Evolutionary conservation across 2,329 filamentous ascomycete genomes (phyloP).

Genomic region (Cercospora brassicicola): DNA sequence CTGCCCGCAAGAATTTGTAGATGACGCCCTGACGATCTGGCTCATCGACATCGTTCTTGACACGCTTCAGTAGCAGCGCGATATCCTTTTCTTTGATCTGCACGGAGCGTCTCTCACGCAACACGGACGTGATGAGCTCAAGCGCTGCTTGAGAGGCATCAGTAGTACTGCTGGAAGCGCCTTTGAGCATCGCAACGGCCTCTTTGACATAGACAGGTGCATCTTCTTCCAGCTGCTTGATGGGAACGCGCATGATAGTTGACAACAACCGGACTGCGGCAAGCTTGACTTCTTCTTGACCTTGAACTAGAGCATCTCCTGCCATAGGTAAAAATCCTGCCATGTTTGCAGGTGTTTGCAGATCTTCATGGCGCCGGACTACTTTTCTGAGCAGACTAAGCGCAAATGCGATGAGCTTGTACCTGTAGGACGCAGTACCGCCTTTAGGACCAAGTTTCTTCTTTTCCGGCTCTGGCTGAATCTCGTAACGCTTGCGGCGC

Average conservation of each 20-base stretch:
- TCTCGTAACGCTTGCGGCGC: conserved; percentile 58
- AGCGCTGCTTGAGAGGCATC: conserved; percentile 85
- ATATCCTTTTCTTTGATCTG: conserved; percentile 77
- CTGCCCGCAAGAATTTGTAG: conserved; percentile 88
- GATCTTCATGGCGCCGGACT: conserved; percentile 78
- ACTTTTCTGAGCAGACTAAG: conserved; percentile 82
- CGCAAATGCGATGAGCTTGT: conserved; percentile 85
- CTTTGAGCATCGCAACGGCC: conserved; percentile 76
- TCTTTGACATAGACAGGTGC: conserved; percentile 80
- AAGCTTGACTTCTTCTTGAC: conserved; percentile 89
- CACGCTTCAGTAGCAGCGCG: conserved; percentile 75
- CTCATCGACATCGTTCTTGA: conserved; percentile 88
- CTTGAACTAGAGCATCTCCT: conserved; percentile 78
- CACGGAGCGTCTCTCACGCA: conserved; percentile 76
- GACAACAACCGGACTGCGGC: conserved; percentile 82
- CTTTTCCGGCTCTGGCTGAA: conserved; percentile 75
- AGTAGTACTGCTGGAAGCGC: conserved; percentile 72
- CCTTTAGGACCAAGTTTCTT: conserved; percentile 58
- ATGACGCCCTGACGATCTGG: conserved; percentile 88
- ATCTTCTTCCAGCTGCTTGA: conserved; percentile 67
- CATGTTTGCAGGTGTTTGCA: conserved; percentile 78
- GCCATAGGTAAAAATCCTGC: conserved; percentile 84
- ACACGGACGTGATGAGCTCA: conserved; percentile 80
- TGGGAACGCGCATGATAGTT: conserved; percentile 79
- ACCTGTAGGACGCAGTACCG: conserved; percentile 73